These are phyloP conservation scores for Rehmannia glutinosa DNA, from an alignment of 257 asterid species.

Conservation along the genomic window DNA sequence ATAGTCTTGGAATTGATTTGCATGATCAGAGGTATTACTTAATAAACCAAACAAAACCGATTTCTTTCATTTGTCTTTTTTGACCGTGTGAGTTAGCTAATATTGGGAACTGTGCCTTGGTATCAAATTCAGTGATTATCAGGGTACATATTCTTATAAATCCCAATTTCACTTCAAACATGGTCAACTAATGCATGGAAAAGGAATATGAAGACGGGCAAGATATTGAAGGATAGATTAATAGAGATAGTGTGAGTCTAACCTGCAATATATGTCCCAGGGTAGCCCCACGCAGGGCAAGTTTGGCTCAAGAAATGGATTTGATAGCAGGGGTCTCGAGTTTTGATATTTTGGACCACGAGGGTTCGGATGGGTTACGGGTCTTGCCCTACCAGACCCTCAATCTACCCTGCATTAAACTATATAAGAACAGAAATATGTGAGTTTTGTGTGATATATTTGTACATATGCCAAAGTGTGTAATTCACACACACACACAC, in stretches of 20 bases:
- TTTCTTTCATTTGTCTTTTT: not conserved
- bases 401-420: not conserved
- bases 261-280: no score
- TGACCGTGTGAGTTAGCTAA: not conserved
- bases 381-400: not conserved
- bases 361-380: no score
- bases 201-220: no score
- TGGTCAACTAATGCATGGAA: no score
- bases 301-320: no score
- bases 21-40: constrained; percentile 65
- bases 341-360: no score
- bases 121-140: not conserved
- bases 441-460: not conserved
- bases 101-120: not conserved
- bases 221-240: no score
- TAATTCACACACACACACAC: not conserved
- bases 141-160: no score
- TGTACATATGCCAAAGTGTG: not conserved
- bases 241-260: no score
- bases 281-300: no score
- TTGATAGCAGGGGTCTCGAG: no score
- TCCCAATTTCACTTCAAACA: no score
- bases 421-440: not conserved
- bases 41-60: not conserved
- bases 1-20: constrained; percentile 88